These are phyloP conservation scores for Draba incana DNA, from an alignment of 345 rosid species.

Conservation along the genomic window DNA sequence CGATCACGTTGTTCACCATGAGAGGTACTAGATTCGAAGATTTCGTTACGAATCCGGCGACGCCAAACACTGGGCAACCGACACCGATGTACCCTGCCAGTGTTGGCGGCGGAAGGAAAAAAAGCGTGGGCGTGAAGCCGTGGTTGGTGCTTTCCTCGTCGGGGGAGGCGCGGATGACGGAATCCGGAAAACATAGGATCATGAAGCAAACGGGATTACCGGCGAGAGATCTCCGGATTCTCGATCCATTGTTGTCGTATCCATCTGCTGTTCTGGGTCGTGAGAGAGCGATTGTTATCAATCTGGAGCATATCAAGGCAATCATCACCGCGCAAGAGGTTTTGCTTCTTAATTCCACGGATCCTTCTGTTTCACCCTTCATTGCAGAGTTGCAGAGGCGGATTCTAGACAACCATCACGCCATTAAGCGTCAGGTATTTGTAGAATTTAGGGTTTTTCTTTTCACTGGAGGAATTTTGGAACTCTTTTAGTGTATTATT, in stretches of 20 bases:
- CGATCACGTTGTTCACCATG: constrained; percentile 49
- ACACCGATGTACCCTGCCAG: constrained; percentile 34
- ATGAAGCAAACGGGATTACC: constrained; percentile 96
- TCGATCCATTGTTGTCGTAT: constrained; percentile 89
- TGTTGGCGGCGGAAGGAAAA: constrained; percentile 51
- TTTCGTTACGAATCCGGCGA: constrained; percentile 41
- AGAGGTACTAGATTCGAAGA: constrained; percentile 50
- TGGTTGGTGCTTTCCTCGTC: constrained; percentile 71
- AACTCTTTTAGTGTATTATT: too few species aligned
- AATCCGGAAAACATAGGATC: constrained; percentile 81
- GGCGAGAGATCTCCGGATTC: constrained; percentile 85
- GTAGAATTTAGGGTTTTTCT: too few species aligned
- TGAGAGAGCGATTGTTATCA: constrained; percentile 86
- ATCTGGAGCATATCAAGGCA: constrained; percentile 92
- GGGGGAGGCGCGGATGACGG: constrained; percentile 57
- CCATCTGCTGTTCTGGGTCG: constrained; percentile 88
- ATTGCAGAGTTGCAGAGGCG: constrained; percentile 74
- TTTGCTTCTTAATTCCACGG: constrained; percentile 73
- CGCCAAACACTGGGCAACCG: constrained; percentile 39
- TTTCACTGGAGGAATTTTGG: too few species aligned
- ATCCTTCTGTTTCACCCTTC: constrained; percentile 78
- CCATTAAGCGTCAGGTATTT: constrained; percentile 68
- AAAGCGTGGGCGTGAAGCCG: constrained; percentile 62
- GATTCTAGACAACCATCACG: constrained; percentile 59
- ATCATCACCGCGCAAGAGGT: constrained; percentile 92